phyloP scores from a whole-genome alignment of 352 stramenopile species.

The Phytophthora quininea region DNA sequence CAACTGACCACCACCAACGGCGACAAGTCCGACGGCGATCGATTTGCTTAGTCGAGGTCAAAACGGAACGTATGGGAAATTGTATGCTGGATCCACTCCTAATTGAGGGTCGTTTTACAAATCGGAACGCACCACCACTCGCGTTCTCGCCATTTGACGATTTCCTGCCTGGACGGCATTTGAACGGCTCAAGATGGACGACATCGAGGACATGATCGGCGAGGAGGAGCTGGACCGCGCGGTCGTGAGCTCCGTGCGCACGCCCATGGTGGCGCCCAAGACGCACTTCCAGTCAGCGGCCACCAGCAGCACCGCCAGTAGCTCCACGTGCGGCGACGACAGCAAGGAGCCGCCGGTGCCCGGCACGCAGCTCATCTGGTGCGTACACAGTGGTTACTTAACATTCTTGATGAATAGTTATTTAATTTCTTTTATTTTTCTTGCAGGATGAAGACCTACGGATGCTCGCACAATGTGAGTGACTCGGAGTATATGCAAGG shows the following conservation, averaged over 20 bases:
- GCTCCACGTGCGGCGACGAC: conserved; percentile 22
- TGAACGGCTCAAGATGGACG: conserved; percentile 47
- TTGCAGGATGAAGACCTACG: conserved; percentile 89
- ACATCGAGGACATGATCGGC: conserved; percentile 86
- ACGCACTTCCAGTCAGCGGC: conserved; percentile 29
- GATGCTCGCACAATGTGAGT: conserved; percentile 93
- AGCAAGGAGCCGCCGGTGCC: conserved; percentile 41
- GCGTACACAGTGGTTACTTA: background rate
- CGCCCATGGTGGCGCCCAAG: conserved; percentile 74
- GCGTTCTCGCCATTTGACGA: conserved; percentile 23
- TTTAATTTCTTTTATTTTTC: background rate
- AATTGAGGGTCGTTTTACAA: no score
- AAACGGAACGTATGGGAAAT: no score
- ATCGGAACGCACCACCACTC: conserved; percentile 8
- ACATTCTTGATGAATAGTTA: background rate
- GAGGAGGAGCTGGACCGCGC: conserved; percentile 69
- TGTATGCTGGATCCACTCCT: no score
- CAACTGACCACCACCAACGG: no score
- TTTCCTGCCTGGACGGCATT: conserved; percentile 5
- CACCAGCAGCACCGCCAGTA: conserved; percentile 30
- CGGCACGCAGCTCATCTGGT: conserved; percentile 80
- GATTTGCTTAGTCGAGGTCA: no score
- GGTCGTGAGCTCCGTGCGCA: conserved; percentile 45
- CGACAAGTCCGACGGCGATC: no score
- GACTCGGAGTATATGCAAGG: conserved; percentile 96